Conservation (phyloP, 441 rosid species). For the Melastoma candidum region DNA sequence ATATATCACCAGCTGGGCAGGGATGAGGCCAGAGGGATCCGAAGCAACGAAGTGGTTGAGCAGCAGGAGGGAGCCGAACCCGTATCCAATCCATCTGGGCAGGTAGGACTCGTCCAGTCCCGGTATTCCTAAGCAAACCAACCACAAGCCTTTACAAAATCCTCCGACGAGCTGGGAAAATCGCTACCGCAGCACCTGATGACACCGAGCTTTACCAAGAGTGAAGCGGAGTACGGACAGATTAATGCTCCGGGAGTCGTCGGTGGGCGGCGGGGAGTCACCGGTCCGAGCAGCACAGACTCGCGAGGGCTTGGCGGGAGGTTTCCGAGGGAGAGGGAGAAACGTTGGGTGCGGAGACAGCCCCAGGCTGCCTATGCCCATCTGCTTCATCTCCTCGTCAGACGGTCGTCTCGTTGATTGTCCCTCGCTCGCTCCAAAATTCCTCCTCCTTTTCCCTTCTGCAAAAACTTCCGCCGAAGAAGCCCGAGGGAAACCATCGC, state of each 20-base stretch:
- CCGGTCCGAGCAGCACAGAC: conserved; percentile 4
- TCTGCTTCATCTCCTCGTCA: too few relatives aligned
- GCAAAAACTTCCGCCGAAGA: background rate
- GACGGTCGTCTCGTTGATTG: too few relatives aligned
- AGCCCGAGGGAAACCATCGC: too few relatives aligned
- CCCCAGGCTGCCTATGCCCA: conserved; percentile 11
- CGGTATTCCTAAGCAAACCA: conserved; percentile 44
- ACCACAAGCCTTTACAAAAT: background rate
- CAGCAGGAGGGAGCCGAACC: conserved; percentile 77
- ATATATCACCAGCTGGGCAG: conserved; percentile 47
- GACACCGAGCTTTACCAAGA: conserved; percentile 30
- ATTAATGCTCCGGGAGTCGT: conserved; percentile 38
- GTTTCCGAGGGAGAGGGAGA: conserved; percentile 16
- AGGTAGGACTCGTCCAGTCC: conserved; percentile 83
- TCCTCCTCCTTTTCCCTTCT: background rate
- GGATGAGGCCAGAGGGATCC: conserved; percentile 24
- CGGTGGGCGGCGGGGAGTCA: background rate
- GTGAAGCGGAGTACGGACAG: conserved; percentile 93
- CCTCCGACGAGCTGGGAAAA: background rate
- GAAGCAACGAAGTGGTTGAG: conserved; percentile 63
- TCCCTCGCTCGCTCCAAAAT: too few relatives aligned
- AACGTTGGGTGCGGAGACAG: too few relatives aligned
- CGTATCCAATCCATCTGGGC: conserved; percentile 88
- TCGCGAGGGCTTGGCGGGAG: conserved; percentile 1
- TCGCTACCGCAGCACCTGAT: background rate